These are phyloP conservation scores for Fusarium sp. DNA, from an alignment of 2,329 filamentous ascomycete genomes.

Conservation along the genomic window DNA sequence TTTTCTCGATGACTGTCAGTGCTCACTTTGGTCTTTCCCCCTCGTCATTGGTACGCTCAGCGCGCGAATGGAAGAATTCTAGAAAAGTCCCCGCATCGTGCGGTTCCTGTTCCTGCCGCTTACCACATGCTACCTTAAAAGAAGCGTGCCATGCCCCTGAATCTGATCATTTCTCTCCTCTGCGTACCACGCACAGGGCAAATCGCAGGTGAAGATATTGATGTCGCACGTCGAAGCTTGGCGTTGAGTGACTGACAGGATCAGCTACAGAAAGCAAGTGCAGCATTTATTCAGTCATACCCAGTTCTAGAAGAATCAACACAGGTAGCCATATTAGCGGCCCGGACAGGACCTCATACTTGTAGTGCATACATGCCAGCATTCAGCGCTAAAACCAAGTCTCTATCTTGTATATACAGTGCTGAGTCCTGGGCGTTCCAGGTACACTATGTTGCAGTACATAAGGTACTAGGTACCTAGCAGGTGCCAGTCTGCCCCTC, in stretches of 20 bases:
- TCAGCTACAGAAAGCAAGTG: background rate
- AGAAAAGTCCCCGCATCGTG: conserved; percentile 45
- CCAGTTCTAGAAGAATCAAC: background rate
- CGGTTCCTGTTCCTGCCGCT: conserved; percentile 41
- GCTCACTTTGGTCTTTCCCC: background rate
- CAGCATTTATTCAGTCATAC: background rate
- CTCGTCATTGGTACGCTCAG: conserved; percentile 31
- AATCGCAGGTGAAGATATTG: background rate
- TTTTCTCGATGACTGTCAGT: background rate
- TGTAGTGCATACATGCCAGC: conserved; percentile 39
- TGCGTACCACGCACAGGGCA: background rate
- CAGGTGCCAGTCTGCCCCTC: background rate
- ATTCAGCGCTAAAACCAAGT: conserved; percentile 39
- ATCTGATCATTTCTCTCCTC: conserved; percentile 10
- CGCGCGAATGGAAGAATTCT: conserved; percentile 44
- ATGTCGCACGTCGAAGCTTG: background rate
- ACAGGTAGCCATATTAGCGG: conserved; percentile 38
- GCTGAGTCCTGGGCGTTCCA: background rate
- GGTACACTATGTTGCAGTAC: background rate
- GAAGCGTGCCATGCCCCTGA: conserved; percentile 26
- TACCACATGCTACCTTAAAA: conserved; percentile 21
- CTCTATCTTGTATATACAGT: conserved; percentile 1
- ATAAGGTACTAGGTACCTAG: too few species aligned
- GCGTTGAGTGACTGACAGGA: background rate
- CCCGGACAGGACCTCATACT: conserved; percentile 47